Base-by-base conservation (phyloP, 345 rosid genomes). In the Gossypium sturtianum region DNA sequence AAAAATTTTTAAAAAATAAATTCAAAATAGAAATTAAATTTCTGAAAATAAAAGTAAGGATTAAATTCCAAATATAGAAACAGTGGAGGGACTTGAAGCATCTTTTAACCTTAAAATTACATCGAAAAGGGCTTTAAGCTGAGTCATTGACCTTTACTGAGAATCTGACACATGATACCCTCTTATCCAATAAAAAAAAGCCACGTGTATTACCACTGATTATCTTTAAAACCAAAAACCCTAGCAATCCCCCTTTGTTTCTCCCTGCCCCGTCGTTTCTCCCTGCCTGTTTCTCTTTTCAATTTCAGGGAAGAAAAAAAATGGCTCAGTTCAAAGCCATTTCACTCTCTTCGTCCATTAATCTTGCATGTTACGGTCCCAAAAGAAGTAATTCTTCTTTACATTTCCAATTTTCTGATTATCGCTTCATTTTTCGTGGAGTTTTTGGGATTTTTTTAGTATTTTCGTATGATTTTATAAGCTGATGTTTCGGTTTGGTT, bases 271-370 rank as follows among this genome's bases (percentile, higher is more conserved):
- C 1, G 4, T 2, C 4, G 3, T 51, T 51, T 23, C 2, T 27
- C 60, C 41, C 41, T 25, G 22, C 44, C 13, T 1, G 15, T 25
- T 16, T 9, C 13, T 8, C 15, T 59, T 25, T 27, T 16, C 5
- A 9, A 25, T 7, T 48, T 13, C 23, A 17, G 56, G 1, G 23
- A 12, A 23, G 20, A 54, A 9, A 23, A 54, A 23, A 43, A 13
- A 82, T 80, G 85, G 85, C 83, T 73, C 85, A 81, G 47, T 41
- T 76, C 25, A 84, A 49, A 47, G 77, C 71, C 11, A 20, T 82
- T 2, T 79, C 78, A 5, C 63, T 78, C 11, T 64, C 19, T 54
- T 77, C 83, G 47, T 73, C 80, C 0, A 38, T 56, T 52, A 67
- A 48, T 13, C 71, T 81, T n/a, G 49, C 64, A 12, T 66, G 57